Base-by-base conservation (phyloP, 2,329 filamentous ascomycete species). In the Zasmidium cellare region DNA sequence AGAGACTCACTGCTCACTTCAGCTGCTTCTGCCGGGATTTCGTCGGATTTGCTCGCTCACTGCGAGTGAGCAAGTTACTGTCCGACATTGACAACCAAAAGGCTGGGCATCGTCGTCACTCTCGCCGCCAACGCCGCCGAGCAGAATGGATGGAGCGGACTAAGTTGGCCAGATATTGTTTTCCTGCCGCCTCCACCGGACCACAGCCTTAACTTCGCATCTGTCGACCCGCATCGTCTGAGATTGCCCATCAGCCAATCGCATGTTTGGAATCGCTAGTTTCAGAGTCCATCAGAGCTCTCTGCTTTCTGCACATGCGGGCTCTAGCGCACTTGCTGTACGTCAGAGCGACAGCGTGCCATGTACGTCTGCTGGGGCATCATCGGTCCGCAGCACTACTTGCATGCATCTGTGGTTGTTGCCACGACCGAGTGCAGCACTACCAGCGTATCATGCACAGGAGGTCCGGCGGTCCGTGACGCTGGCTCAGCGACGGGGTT, bases 371-470 rank as follows among this genome's bases (percentile, higher is more conserved):
- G 5, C 22, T 18, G 51, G 20, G 35, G 11, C 31, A 38, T 3
- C 24, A 31, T 53, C 51, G 51, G 41, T 46, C 51, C 51, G 51
- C 31, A 31, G 51, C 35, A 24, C 22, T n/a, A 28, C 31, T 41
- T 41, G 38, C 31, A 45, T 23, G 48, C 48, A 51, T 20, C 48
- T 51, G 50, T 52, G 50, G 50, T 52, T 52, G 35, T 52, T 52
- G 50, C 50, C 23, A 52, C 31, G 50, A 52, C 50, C 19, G 41
- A 41, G 49, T 9, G 20, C 20, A 14, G n/a, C 16, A 20, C 50
- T 22, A 18, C 35, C 50, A 52, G 18, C n/a, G 50, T 23, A 45
- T 41, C 16, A 5, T 41, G 35, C 35, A 25, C 41, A 38, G 5
- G 38, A 52, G 50, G 31, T 25, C 38, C 35, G 18, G n/a, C 50